Conservation (phyloP, 2,329 filamentous ascomycete genomes). For the Chaetomium olivaceum region DNA sequence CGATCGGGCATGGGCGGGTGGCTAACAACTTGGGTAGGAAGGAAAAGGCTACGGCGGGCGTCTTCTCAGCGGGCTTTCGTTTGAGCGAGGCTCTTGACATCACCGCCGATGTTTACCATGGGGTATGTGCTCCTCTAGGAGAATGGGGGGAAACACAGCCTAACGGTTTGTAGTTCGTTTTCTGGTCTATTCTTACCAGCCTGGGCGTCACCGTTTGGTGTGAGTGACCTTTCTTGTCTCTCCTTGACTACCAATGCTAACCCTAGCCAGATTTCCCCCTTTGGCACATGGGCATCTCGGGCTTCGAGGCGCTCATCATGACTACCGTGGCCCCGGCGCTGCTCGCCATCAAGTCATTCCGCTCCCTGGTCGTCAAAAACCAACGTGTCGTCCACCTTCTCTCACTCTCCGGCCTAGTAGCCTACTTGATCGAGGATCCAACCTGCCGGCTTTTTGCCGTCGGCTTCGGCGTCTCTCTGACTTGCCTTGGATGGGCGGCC, state of each 20-base stretch:
- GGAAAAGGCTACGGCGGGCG: constrained; percentile 68
- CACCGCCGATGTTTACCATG: constrained; percentile 85
- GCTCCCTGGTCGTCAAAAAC: constrained; percentile 67
- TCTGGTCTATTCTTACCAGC: constrained; percentile 93
- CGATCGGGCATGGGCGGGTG: neutral
- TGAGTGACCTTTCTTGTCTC: constrained; percentile 51
- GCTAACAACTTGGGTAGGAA: constrained; percentile 56
- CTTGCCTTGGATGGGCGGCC: constrained; percentile 81
- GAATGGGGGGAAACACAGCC: constrained; percentile 17
- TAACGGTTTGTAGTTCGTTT: constrained; percentile 67
- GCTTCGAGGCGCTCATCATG: constrained; percentile 90
- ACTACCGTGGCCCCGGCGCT: constrained; percentile 78
- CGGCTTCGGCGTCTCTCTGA: constrained; percentile 76
- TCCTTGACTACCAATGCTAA: constrained; percentile 6
- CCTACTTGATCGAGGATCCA: constrained; percentile 74
- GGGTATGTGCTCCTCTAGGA: constrained; percentile 57
- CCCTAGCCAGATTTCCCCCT: constrained; percentile 75
- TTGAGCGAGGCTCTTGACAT: constrained; percentile 77
- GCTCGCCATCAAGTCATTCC: constrained; percentile 69
- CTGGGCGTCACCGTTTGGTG: constrained; percentile 91
- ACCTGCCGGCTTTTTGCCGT: constrained; percentile 76
- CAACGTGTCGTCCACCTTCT: constrained; percentile 71
- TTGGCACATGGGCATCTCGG: constrained; percentile 99
- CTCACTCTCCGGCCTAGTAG: constrained; percentile 71
- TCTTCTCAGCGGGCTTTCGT: constrained; percentile 71